Evolutionary conservation across 2,329 filamentous ascomycete species (phyloP).

Genomic region (Macrophomina tecta): DNA sequence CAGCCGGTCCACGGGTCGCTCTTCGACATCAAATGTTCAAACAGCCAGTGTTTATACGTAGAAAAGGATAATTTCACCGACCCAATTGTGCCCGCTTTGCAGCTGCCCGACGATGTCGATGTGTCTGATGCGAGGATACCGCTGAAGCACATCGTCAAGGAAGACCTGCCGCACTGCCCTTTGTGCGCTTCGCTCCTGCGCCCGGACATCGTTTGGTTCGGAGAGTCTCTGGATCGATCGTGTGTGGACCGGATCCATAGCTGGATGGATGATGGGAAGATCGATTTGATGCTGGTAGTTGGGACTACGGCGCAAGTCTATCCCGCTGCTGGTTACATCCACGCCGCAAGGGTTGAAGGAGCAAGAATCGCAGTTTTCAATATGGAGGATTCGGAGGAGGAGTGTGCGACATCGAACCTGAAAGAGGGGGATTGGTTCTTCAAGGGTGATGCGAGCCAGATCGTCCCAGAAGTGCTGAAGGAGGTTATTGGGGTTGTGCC

Average conservation of each 20-base stretch:
- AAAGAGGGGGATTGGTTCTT: conserved; percentile 64
- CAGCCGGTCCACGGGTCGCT: conserved; percentile 32
- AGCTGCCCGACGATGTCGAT: conserved; percentile 2
- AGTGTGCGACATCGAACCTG: conserved; percentile 39
- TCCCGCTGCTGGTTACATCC: conserved; percentile 34
- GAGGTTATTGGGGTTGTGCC: conserved; percentile 25
- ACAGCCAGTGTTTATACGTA: conserved; percentile 21
- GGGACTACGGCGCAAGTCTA: conserved; percentile 35
- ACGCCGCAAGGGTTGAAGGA: conserved; percentile 32
- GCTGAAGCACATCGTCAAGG: conserved; percentile 27
- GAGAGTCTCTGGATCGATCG: conserved; percentile 51
- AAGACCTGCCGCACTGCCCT: conserved; percentile 32
- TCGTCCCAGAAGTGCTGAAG: conserved; percentile 58
- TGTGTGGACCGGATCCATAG: conserved; percentile 49
- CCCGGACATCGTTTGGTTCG: conserved; percentile 35
- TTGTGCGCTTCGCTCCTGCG: conserved; percentile 31
- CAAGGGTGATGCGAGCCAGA: conserved; percentile 61
- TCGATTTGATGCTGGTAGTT: conserved; percentile 36
- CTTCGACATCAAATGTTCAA: conserved; percentile 33
- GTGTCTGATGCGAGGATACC: conserved; percentile 28
- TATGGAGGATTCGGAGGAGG: conserved; percentile 31
- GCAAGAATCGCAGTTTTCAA: conserved; percentile 36
- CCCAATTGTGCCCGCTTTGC: conserved; percentile 24
- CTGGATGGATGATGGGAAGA: conserved; percentile 27
- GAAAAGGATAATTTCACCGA: conserved; percentile 23